Percentiles rank a stretch among this genome's conserved stretches.
Evolutionary conservation across 306 rosid species (phyloP).

Genomic region (Cicer bijugum): DNA sequence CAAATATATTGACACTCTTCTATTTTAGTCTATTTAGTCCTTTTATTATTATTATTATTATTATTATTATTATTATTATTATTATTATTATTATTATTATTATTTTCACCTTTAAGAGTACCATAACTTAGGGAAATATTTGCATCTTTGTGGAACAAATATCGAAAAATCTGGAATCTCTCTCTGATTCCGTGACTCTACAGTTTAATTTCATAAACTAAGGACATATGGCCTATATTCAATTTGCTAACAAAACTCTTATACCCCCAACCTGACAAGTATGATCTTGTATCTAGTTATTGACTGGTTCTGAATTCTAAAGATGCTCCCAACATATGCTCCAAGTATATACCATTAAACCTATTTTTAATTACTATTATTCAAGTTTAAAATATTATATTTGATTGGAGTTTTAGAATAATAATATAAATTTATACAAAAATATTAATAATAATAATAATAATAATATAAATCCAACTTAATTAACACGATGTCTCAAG

Average conservation of each 20-base stretch:
- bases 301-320: background rate
- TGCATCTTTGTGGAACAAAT: conserved; percentile 24
- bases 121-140: conserved; percentile 20
- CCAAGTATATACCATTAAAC: background rate
- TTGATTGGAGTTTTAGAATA: background rate
- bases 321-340: conserved; percentile 10
- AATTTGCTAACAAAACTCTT: background rate
- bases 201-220: background rate
- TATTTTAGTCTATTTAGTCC: background rate
- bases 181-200: conserved; percentile 17
- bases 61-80: background rate
- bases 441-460: too few relatives aligned
- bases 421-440: background rate
- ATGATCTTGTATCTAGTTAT: conserved; percentile 4
- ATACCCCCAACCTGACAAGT: background rate
- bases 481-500: background rate
- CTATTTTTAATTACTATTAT: background rate
- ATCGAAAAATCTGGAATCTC: background rate
- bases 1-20: background rate
- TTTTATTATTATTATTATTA: background rate
- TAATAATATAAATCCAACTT: background rate
- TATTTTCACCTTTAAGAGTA: background rate
- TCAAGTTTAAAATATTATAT: background rate
- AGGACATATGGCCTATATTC: background rate
- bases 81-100: background rate